Evolutionary conservation across 768 basidiomycete species (phyloP), one percentile per base, ranked within the genome.

Genomic region (Xanthoconium stramineum): DNA sequence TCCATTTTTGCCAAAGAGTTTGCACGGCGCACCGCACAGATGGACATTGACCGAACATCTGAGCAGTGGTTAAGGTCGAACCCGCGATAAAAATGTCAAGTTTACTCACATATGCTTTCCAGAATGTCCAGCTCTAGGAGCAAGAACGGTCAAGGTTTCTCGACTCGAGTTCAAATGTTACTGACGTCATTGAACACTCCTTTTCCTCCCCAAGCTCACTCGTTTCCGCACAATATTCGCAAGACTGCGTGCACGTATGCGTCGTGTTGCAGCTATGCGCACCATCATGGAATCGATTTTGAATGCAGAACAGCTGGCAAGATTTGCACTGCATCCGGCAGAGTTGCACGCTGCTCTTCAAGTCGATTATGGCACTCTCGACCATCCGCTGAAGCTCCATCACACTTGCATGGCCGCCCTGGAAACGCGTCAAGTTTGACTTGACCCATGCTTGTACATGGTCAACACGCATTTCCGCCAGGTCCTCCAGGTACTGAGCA

Each of bases 251-350:
- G 65, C 84, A 86, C 12, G 55, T 29, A 47, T 86, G 84, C 13
- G 58, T 57, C 0, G 85, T 83, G 33, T 68, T 62, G 50, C 84
- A 86, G 51, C 81, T 66, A 58, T 86, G 84, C 0, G 59, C 48
- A 1, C 65, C 67, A 1, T 76, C 76, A 45, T 86, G 85, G 30
- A 74, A 71, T 12, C 78, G 75, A 50, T 67, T 71, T 13, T 69
- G 75, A 29, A 84, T 58, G 58, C 85, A 86, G 20, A 69, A 59
- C 5, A 86, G 67, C 36, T 80, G 75, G 56, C 84, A 86, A 19
- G 61, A 52, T 8, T 62, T 59, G 56, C 84, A 86, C 56, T 77
- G 74, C 53, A 71, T 63, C 71, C 24, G 24, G 24, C 24, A 24
- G 24, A 24, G 24, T 24, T 24, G 24, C 24, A 24, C 24, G 24